These are phyloP conservation scores for Lepraria neglecta DNA, from an alignment of 495 filamentous ascomycete species.

Conservation along the genomic window DNA sequence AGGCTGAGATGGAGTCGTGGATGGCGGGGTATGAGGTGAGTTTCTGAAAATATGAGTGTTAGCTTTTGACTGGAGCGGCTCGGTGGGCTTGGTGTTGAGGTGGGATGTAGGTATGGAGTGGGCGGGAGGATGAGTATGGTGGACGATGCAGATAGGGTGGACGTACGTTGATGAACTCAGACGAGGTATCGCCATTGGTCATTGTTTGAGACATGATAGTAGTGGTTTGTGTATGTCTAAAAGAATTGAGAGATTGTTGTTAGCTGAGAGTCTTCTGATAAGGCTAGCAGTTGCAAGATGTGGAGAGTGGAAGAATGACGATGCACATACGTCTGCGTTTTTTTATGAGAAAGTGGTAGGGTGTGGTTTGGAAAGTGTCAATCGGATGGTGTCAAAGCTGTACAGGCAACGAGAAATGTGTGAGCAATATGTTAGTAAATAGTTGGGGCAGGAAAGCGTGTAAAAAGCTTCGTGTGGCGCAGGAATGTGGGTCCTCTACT, in stretches of 20 bases:
- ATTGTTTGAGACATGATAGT: conserved; percentile 21
- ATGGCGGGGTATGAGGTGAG: conserved; percentile 79
- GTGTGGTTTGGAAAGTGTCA: too few relatives aligned
- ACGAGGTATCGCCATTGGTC: conserved; percentile 19
- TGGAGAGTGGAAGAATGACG: background rate
- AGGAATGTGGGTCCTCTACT: conserved; percentile 5
- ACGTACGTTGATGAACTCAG: conserved; percentile 18
- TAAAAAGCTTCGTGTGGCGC: conserved; percentile 6
- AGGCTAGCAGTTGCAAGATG: background rate
- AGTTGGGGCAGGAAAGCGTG: background rate
- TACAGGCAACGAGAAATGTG: background rate
- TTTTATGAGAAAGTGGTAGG: background rate
- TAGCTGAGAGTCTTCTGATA: background rate
- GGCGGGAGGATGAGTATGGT: conserved; percentile 4
- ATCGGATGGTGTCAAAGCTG: background rate
- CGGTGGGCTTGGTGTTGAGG: background rate
- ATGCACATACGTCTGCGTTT: background rate
- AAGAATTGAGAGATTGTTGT: background rate
- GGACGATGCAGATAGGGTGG: background rate
- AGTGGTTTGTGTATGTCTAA: background rate
- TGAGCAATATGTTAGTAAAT: background rate
- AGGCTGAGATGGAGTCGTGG: conserved; percentile 66
- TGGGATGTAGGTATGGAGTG: background rate
- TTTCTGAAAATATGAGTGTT: conserved; percentile 50
- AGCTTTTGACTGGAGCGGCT: background rate